Base-by-base conservation (phyloP, 2,329 filamentous ascomycete species). In the Colletotrichum eleusines region DNA sequence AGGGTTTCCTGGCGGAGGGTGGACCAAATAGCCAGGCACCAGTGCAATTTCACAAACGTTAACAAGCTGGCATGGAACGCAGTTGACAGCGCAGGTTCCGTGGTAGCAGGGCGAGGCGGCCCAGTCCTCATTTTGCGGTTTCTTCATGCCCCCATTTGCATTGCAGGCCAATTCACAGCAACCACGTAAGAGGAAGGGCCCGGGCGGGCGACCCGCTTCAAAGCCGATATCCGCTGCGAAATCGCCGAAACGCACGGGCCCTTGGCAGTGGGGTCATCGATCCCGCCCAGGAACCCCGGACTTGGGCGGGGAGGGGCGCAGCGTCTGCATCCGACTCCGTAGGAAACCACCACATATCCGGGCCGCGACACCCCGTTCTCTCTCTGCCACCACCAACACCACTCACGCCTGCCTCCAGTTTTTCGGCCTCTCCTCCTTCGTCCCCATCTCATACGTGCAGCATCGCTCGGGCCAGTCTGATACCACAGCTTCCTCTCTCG, bases 401-500 rank as follows among this genome's bases (percentile, higher is more conserved):
- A 14, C n/a, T 40, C n/a, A 40, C 3, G n/a, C n/a, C n/a, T 33
- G n/a, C 31, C n/a, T 57, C n/a, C 35, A 57, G 18, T 40, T n/a
- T 20, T 28, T 40, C 54, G n/a, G n/a, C 54, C 16, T 40, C 7
- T 40, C 53, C 33, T 57, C 14, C 16, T 11, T 26, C n/a, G 16
- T 14, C 38, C 16, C 9, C 40, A 33, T 46, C 38, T 58, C 38
- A 31, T 6, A 28, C 55, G 8, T 33, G 28, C 55, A 16, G 11
- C 35, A 26, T 54, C 35, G 60, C 60, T 44, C 50, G 60, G 60
- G 50, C 50, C 60, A 63, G 48, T 20, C 48, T 54, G 48, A 33
- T 54, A 31, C 48, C 60, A 63, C 60, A 51, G 59, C 59, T 48
- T 3, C 26, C 31, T 12, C 28, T 48, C 57, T 58, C 57, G n/a